Conservation (phyloP, 768 basidiomycete species). For the Vararia minispora region DNA sequence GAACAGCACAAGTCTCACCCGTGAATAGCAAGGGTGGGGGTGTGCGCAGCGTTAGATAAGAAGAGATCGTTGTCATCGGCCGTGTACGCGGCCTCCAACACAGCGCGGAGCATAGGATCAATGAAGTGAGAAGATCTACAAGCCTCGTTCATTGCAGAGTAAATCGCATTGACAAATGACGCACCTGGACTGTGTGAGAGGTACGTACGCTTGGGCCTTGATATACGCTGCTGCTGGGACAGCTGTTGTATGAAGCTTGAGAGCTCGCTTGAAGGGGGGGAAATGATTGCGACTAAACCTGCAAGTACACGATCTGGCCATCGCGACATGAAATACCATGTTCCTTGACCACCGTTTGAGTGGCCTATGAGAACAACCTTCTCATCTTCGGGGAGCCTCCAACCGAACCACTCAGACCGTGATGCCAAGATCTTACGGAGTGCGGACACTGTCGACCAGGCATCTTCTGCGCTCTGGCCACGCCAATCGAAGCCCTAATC, state of each 20-base stretch:
- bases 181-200: slow-evolving; percentile 54
- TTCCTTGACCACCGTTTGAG: slow-evolving; percentile 89
- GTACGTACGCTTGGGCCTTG: slow-evolving; percentile 81
- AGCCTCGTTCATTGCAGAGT: neutral
- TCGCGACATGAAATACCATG: slow-evolving; percentile 68
- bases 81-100: slow-evolving; percentile 64
- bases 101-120: slow-evolving; percentile 61
- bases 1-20: slow-evolving; percentile 38
- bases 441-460: slow-evolving; percentile 50
- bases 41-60: slow-evolving; percentile 63
- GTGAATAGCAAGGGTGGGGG: slow-evolving; percentile 64
- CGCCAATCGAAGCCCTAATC: slow-evolving; percentile 89
- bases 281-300: no score
- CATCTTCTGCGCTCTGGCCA: slow-evolving; percentile 66
- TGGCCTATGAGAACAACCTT: slow-evolving; percentile 72
- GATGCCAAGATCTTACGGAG: slow-evolving; percentile 34
- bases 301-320: slow-evolving; percentile 68
- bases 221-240: slow-evolving; percentile 76
- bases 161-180: slow-evolving; percentile 1
- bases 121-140: slow-evolving; percentile 60
- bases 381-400: slow-evolving; percentile 27
- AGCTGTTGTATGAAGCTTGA: slow-evolving; percentile 25
- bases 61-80: slow-evolving; percentile 86
- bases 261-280: no score
- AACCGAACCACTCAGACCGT: slow-evolving; percentile 27